Conservation (phyloP, 1,284 basidiomycete genomes). For the Ceratobasidium sp. region DNA sequence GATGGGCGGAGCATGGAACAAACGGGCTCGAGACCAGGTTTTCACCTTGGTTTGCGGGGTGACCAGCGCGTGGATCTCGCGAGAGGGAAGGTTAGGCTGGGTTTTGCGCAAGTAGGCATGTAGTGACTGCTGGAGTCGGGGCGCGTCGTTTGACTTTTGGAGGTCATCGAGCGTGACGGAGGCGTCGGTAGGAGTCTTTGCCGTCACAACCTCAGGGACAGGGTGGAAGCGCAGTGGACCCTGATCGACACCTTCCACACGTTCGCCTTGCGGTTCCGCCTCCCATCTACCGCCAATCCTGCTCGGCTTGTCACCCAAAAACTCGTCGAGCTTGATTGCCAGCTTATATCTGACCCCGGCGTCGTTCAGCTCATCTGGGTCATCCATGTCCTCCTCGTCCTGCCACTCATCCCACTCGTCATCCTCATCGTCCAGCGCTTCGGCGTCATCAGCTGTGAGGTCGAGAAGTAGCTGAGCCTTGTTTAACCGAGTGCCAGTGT, state of each 20-base stretch:
- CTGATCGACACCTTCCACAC: not conserved
- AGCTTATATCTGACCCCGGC: not conserved
- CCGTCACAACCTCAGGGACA: too few relatives aligned
- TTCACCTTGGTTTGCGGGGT: not conserved
- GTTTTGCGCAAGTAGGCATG: not conserved
- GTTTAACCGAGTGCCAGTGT: too few relatives aligned
- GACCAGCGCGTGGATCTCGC: not conserved
- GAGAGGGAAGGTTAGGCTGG: not conserved
- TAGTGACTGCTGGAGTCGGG: not conserved
- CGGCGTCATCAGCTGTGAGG: not conserved
- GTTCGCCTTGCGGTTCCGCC: not conserved
- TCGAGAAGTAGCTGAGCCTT: too few relatives aligned
- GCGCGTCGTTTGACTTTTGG: not conserved
- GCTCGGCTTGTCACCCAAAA: not conserved
- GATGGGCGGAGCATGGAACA: not conserved
- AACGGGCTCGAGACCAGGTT: not conserved
- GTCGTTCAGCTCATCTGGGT: not conserved
- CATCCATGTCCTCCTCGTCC: not conserved
- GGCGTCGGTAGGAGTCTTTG: not conserved
- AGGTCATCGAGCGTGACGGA: not conserved
- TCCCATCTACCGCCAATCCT: not conserved
- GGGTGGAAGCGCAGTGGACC: not conserved
- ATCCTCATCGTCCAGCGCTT: not conserved
- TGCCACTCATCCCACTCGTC: not conserved
- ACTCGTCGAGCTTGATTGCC: not conserved